Base-by-base conservation (phyloP, 2,329 filamentous ascomycete genomes). In the Chrysoporthe puriensis region DNA sequence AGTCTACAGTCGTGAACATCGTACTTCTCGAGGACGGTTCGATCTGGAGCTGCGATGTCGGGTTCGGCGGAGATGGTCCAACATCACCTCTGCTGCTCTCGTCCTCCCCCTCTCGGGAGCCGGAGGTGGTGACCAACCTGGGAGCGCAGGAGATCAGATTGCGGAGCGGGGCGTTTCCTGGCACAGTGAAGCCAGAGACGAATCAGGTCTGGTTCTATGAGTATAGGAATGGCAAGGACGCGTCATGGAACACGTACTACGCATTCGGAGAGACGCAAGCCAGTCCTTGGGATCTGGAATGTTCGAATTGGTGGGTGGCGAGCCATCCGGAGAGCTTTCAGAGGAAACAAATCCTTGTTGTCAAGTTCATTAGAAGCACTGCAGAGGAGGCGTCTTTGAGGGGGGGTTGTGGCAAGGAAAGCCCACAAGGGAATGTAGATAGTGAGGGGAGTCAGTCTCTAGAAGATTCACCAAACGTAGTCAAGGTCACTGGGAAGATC, bases 211-310 rank as follows among this genome's bases (percentile, higher is more conserved):
- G 89, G 89, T 83, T 91, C 69, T 90, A 89, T 73, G 84, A 91
- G 76, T 85, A 86, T 70, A 82, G 85, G 36, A 83, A 86, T 69
- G 76, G 77, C 8, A 59, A 74, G 0, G 77, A 82, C 0, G 78
- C 77, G 58, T 79, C 80, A 2, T 94, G 90, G 87, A 79, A 83
- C 26, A 79, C 85, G 1, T 85, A 82, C 62, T 92, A 92, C 75
- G 86, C 84, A 70, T 94, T 93, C 75, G 83, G 84, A 1, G 87
- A 91, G 69, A 79, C 84, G 18, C 89, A 91, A 75, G 91, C 90
- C 75, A 75, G 86, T 46, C 83, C 82, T 2, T 77, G 80, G 61
- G 90, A 92, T 76, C 91, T 88, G 72, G 83, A 82, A 54, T 79
- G 89, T 9, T 82, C 90, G 79, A 91, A 87, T 75, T 86, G 81